A percentile compares a stretch with the other conserved stretches of the same genome.
These are phyloP conservation scores for Paraconiothyrium brasiliense DNA, from an alignment of 2,329 filamentous ascomycete genomes.

Conservation along the genomic window DNA sequence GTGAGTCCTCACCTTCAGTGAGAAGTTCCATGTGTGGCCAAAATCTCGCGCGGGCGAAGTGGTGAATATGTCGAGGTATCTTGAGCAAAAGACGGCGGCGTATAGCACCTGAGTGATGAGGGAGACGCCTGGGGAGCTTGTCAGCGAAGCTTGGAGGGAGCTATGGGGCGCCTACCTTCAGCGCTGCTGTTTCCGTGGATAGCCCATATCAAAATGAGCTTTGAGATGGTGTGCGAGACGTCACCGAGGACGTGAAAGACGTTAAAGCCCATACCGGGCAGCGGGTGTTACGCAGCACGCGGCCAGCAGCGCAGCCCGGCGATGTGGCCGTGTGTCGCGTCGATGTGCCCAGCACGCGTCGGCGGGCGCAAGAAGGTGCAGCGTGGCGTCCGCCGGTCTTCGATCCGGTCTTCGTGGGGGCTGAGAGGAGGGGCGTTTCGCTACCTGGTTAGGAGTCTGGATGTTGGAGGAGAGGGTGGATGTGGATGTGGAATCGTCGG, in stretches of 20 bases:
- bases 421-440: not conserved
- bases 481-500: conserved; percentile 6
- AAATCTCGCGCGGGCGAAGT: conserved; percentile 50
- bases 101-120: conserved; percentile 92
- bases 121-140: conserved; percentile 72
- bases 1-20: conserved; percentile 69
- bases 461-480: conserved; percentile 3
- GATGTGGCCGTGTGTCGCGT: conserved; percentile 7
- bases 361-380: not conserved
- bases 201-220: conserved; percentile 88
- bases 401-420: not conserved
- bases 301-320: conserved; percentile 31
- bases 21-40: conserved; percentile 65
- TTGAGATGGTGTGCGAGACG: conserved; percentile 83
- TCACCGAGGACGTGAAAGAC: conserved; percentile 83
- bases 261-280: conserved; percentile 48
- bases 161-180: conserved; percentile 66
- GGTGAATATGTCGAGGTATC: conserved; percentile 84
- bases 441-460: conserved; percentile 2
- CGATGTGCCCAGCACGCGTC: conserved; percentile 8
- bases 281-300: conserved; percentile 36
- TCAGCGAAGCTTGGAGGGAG: conserved; percentile 14
- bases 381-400: not conserved
- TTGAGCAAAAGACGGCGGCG: conserved; percentile 81
- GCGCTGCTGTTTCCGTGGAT: conserved; percentile 89